Evolutionary conservation across 306 rosid genomes (phyloP).

Genomic region (Glycine soja): DNA sequence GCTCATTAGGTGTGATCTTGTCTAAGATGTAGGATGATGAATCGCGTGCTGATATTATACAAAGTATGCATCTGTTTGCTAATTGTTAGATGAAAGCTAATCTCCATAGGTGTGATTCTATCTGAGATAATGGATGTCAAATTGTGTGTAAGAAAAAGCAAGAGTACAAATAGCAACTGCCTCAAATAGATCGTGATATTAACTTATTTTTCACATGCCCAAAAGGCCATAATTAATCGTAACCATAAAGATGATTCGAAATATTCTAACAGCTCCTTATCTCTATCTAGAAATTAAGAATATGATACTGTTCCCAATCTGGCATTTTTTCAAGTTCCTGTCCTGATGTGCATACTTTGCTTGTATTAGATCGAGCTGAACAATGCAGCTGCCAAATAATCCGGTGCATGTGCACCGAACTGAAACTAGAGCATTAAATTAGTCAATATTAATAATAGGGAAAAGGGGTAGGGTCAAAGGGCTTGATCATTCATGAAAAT

Average conservation of each 20-base stretch:
- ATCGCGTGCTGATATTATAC: no score
- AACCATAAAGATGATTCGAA: background rate
- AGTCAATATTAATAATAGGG: background rate
- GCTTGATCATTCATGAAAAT: constrained; percentile 2
- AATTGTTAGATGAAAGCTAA: no score
- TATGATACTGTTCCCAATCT: background rate
- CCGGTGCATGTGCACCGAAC: constrained; percentile 13
- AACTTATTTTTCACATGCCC: background rate
- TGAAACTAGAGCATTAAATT: constrained; percentile 2
- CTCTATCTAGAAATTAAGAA: background rate
- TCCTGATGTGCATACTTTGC: background rate
- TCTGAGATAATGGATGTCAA: no score
- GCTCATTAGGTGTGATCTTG: no score
- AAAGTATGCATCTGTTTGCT: no score
- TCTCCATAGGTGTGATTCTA: no score
- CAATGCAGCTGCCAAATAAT: background rate
- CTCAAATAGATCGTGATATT: background rate
- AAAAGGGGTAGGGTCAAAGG: background rate
- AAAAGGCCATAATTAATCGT: background rate
- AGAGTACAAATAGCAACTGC: background rate
- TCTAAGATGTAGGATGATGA: no score
- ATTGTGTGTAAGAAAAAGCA: no score
- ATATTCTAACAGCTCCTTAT: background rate
- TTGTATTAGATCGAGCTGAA: background rate
- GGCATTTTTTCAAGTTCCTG: background rate